Base-by-base conservation (phyloP, 805 yeast genomes). In the Nakazawaea wickerhamii region DNA sequence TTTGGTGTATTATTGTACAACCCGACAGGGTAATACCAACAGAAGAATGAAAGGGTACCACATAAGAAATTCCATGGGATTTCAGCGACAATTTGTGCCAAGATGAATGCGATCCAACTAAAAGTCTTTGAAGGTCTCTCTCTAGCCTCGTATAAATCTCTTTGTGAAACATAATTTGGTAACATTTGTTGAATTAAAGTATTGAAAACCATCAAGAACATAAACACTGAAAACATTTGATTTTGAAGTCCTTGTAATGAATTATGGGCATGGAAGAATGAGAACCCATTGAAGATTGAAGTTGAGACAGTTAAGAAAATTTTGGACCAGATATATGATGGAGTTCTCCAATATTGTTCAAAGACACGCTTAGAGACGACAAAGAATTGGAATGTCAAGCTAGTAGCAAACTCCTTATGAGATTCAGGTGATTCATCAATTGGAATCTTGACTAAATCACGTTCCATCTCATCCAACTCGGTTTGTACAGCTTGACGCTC, bases 161-260 rank as follows among this genome's bases (percentile, higher is more conserved):
- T 73, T 56, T 79, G 87, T 26, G 63, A 49, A 30, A 78, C 74
- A 57, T 67, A 84, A 43, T 73, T 58, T 15, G 89, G 88, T 50
- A 81, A 60, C 63, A 75, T 69, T 58, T 83, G 89, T 49, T 79
- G 77, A 38, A 78, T 55, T 51, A 79, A 54, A 19, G 84, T 78
- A 49, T 71, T 70, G 62, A 78, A 69, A 38, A 73, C 65, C 51
- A 76, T 69, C 31, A 76, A 57, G 53, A 79, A 73, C 87, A 84
- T 81, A 65, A 85, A 85, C 34, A 82, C 56, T 2, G 89, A 69
- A 52, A 83, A 76, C 88, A 84, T 79, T 65, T 83, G 93, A 61
- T 86, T 85, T 60, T 88, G 95, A 53, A 86, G 59, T 56, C 86
- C 81, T 62, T 77, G 87, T 36, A 70, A 57, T 11, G 87, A 72